phyloP scores from a whole-genome alignment of 2,329 filamentous ascomycete genomes.

The Coniella vitis region DNA sequence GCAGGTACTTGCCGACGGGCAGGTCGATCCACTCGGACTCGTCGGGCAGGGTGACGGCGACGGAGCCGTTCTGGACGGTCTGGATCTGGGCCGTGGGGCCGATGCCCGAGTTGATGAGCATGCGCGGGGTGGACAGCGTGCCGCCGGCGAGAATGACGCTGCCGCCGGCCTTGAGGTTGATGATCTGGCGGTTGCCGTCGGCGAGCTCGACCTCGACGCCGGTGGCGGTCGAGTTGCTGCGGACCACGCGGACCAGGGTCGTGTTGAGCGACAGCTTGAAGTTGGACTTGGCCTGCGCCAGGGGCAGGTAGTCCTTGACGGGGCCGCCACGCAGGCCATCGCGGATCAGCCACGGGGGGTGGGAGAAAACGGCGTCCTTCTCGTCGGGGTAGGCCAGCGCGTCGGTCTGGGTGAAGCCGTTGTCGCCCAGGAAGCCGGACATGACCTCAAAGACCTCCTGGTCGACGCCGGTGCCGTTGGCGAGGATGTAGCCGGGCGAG shows the following conservation, averaged over 20 bases:
- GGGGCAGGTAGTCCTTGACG: slow-evolving; percentile 21
- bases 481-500: slow-evolving; percentile 21
- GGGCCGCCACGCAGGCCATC: slow-evolving; percentile 19
- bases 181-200: slow-evolving; percentile 19
- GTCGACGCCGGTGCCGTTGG: slow-evolving; percentile 21
- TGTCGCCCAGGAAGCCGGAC: slow-evolving; percentile 13
- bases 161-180: slow-evolving; percentile 19
- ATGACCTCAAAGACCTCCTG: slow-evolving; percentile 16
- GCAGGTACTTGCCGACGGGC: slow-evolving; percentile 19
- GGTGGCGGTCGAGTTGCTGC: slow-evolving; percentile 18
- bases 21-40: slow-evolving; percentile 22
- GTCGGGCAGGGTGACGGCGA: slow-evolving; percentile 18
- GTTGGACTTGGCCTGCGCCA: slow-evolving; percentile 20
- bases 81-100: slow-evolving; percentile 17
- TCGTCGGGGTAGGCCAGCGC: slow-evolving; percentile 16
- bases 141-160: slow-evolving; percentile 21
- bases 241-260: slow-evolving; percentile 21
- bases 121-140: slow-evolving; percentile 20
- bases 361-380: slow-evolving; percentile 17
- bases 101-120: slow-evolving; percentile 18
- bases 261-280: slow-evolving; percentile 22
- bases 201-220: slow-evolving; percentile 20
- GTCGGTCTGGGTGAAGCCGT: slow-evolving; percentile 17
- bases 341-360: slow-evolving; percentile 18
- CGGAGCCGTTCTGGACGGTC: slow-evolving; percentile 15